phyloP scores from a whole-genome alignment of 2,329 filamentous ascomycete genomes.

The Aspergillus aculeatinus region DNA sequence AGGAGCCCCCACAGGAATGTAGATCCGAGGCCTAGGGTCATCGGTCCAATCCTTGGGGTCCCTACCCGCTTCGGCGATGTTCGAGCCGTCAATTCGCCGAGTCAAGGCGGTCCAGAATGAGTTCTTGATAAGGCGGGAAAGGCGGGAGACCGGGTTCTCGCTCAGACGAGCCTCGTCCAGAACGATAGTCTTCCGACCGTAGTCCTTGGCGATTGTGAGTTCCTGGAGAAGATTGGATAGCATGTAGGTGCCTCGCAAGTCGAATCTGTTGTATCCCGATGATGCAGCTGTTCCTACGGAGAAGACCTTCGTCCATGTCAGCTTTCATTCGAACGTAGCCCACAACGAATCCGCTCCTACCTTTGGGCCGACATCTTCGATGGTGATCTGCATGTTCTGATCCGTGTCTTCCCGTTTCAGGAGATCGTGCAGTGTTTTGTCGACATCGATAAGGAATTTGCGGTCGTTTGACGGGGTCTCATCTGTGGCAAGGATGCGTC shows the following conservation, averaged over 20 bases:
- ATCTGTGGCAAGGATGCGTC: slow-evolving; percentile 54
- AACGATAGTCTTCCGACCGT: slow-evolving; percentile 83
- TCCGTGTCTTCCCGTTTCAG: slow-evolving; percentile 89
- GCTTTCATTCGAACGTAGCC: not conserved
- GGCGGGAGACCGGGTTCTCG: slow-evolving; percentile 88
- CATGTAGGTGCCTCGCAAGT: slow-evolving; percentile 95
- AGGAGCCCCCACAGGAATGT: slow-evolving; percentile 78
- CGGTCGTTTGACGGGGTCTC: slow-evolving; percentile 68
- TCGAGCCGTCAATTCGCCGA: slow-evolving; percentile 79
- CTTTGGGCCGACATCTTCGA: slow-evolving; percentile 93
- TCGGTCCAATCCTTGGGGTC: slow-evolving; percentile 96
- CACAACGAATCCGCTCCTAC: slow-evolving; percentile 41
- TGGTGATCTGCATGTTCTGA: slow-evolving; percentile 93
- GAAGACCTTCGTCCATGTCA: slow-evolving; percentile 61
- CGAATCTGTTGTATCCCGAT: slow-evolving; percentile 80
- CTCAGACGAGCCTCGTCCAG: slow-evolving; percentile 88
- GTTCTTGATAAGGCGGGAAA: slow-evolving; percentile 81
- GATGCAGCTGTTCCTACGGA: slow-evolving; percentile 82
- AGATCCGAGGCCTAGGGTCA: slow-evolving; percentile 86
- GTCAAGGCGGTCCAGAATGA: slow-evolving; percentile 94
- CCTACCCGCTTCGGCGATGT: slow-evolving; percentile 74
- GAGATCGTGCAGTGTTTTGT: slow-evolving; percentile 75
- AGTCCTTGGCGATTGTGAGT: slow-evolving; percentile 86
- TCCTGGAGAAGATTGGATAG: slow-evolving; percentile 95
- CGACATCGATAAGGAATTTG: slow-evolving; percentile 83